Evolutionary conservation across 2,329 filamentous ascomycete genomes (phyloP).

Genomic region (Penicillium fuscoglaucum): DNA sequence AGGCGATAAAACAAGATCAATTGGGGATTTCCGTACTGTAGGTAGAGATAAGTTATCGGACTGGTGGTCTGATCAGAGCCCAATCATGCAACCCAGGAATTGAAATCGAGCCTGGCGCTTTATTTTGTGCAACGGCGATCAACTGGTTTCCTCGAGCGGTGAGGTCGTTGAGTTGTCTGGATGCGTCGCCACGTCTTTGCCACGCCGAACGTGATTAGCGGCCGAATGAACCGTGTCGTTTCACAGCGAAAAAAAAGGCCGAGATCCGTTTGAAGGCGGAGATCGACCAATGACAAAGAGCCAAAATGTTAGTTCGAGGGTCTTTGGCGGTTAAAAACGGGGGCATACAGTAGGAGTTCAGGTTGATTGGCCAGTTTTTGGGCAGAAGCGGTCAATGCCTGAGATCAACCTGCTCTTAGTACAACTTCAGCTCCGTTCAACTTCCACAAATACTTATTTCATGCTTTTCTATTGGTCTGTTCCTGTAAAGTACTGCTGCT

Average conservation of each 20-base stretch:
- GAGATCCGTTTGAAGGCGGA: not conserved
- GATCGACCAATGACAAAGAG: slow-evolving; percentile 1
- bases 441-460: not conserved
- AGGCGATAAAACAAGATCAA: not conserved
- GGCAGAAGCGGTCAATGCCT: slow-evolving; percentile 1
- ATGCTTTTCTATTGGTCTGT: not conserved
- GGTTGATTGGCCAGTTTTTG: slow-evolving; percentile 2
- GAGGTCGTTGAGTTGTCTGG: slow-evolving; percentile 2
- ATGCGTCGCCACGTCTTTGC: slow-evolving; percentile 12
- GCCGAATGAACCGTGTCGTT: not conserved
- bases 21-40: not conserved
- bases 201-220: not conserved
- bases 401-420: not conserved
- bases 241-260: not conserved
- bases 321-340: slow-evolving; percentile 1
- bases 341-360: not conserved
- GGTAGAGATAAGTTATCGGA: not conserved
- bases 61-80: slow-evolving; percentile 5
- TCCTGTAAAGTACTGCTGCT: not conserved
- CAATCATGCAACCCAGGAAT: slow-evolving; percentile 7
- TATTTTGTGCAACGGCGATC: not conserved
- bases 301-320: not conserved
- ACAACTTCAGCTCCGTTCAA: not conserved
- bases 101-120: not conserved
- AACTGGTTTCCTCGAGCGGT: slow-evolving; percentile 6